Base-by-base conservation (phyloP, 2,329 filamentous ascomycete genomes). In the Myrmaecium sp. region DNA sequence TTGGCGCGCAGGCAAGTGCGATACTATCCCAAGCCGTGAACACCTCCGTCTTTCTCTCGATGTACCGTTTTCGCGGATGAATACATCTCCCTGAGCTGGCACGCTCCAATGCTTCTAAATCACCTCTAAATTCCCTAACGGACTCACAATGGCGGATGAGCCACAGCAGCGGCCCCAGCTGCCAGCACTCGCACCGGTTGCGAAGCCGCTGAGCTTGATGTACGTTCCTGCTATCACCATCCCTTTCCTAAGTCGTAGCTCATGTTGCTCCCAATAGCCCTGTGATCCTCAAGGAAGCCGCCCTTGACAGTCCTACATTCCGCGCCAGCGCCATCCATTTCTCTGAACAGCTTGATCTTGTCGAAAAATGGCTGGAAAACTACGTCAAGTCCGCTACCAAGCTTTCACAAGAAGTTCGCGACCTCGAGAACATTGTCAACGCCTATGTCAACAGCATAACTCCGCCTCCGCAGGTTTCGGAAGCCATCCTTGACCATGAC, bases 221-320 rank as follows among this genome's bases (percentile, higher is more conserved):
- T 58, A 46, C 21, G 47, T 29, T 8, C n/a, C 5, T 11, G 9
- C 11, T 4, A 20, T n/a, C n/a, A n/a, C 17, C 21, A 17, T 20
- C 21, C 14, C 26, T 14, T 5, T 21, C 21, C n/a, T 13, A 7
- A 23, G 8, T 19, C 16, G 7, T 23, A 21, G 13, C 30, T 44
- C 23, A 25, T 17, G 15, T 14, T 17, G 18, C 10, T n/a, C 16
- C 21, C 14, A 20, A 20, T 37, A 73, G 69, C 30, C 82, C 89
- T 23, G 84, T 95, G 18, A 74, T 74, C 33, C 66, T 95, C 40
- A 89, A 86, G 57, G 89, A 98, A 66, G 89, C 89, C 26, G 79
- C 83, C 12, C 77, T 95, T 57, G 89, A 98, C 55, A 94, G 84
- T 20, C 89, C 89, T 14, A 91, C 84, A 18, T 95, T 95, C 52